These are phyloP conservation scores for Barnettozyma pratensis DNA, from an alignment of 805 yeast genomes.

Conservation along the genomic window DNA sequence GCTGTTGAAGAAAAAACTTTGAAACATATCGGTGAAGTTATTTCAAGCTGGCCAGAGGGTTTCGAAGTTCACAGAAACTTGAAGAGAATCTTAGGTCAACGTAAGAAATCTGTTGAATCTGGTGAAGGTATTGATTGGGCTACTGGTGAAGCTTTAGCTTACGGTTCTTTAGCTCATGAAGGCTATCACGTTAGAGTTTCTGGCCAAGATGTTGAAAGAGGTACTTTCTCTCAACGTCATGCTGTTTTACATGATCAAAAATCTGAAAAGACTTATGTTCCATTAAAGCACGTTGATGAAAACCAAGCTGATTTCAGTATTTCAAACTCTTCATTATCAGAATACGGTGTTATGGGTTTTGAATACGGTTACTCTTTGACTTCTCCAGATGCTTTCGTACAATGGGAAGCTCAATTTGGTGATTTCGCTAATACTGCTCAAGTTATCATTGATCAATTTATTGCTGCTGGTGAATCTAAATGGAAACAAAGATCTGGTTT, in stretches of 20 bases:
- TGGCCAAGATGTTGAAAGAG: slow-evolving; percentile 99
- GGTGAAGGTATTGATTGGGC: slow-evolving; percentile 99
- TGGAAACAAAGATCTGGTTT: slow-evolving; percentile 99
- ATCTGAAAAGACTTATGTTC: slow-evolving; percentile 77
- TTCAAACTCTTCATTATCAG: slow-evolving; percentile 93
- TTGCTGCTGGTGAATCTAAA: slow-evolving; percentile 94
- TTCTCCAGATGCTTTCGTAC: slow-evolving; percentile 93
- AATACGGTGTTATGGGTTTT: slow-evolving; percentile 98
- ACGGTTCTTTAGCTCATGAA: slow-evolving; percentile 85
- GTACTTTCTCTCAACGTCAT: slow-evolving; percentile 99
- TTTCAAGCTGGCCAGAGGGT: slow-evolving; percentile 80
- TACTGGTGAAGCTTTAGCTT: slow-evolving; percentile 98
- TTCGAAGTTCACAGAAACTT: slow-evolving; percentile 92
- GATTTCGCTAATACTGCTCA: slow-evolving; percentile 99
- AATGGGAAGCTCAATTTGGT: slow-evolving; percentile 99
- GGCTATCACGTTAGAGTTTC: slow-evolving; percentile 96
- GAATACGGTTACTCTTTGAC: slow-evolving; percentile 98
- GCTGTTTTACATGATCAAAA: slow-evolving; percentile 96
- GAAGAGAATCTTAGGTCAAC: slow-evolving; percentile 85
- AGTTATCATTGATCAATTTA: slow-evolving; percentile 93
- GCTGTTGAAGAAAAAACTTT: slow-evolving; percentile 69
- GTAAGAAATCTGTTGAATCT: slow-evolving; percentile 81
- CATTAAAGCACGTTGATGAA: slow-evolving; percentile 73
- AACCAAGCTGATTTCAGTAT: slow-evolving; percentile 84
- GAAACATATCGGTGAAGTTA: slow-evolving; percentile 70